Evolutionary conservation across 2,329 filamentous ascomycete species (phyloP), one percentile per base, ranked within the genome.

Genomic region (Uncinocarpus reesii): DNA sequence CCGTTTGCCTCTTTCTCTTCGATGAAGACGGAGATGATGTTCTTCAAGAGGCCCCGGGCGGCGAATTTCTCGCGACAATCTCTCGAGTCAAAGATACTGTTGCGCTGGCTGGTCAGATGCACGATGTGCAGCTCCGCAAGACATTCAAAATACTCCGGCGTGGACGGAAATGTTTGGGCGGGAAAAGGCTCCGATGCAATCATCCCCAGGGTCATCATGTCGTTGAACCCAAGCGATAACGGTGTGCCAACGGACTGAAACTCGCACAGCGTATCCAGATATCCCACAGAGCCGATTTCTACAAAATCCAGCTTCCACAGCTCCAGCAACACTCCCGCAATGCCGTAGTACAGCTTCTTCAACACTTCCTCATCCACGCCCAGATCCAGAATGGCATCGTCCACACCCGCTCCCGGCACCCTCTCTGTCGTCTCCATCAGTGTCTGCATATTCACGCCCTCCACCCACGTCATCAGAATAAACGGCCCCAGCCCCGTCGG

Each of bases 71-170:
- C 66, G 3, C 65, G 59, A 41, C 62, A 66, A 49, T 73, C 69
- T 23, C 62, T 66, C 2, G 60, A 58, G 0, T 50, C 45, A 2
- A 69, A 55, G 0, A 63, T 53, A 29, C 69, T 62, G 52, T 72
- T 71, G 42, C 62, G 65, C 52, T 73, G 67, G 43, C 67, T 69
- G 7, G 60, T 15, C 2, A 71, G 57, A n/a, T 67, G 64, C 3
- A 41, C 15, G 26, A 50, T 23, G n/a, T 50, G 49, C 15, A 48
- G 26, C 10, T 35, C 28, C 4, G 46, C 43, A 32, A 50, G 31
- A 11, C 24, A 28, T n/a, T 20, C 18, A 35, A 55, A 49, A 21
- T 47, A 55, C 11, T 51, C 42, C 11, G 23, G 24, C 13, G 51
- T 36, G 10, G 50, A 40, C 7, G 40, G 15, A 34, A 51, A 49